phyloP scores from a whole-genome alignment of 345 rosid species.

The Acer campestre region DNA sequence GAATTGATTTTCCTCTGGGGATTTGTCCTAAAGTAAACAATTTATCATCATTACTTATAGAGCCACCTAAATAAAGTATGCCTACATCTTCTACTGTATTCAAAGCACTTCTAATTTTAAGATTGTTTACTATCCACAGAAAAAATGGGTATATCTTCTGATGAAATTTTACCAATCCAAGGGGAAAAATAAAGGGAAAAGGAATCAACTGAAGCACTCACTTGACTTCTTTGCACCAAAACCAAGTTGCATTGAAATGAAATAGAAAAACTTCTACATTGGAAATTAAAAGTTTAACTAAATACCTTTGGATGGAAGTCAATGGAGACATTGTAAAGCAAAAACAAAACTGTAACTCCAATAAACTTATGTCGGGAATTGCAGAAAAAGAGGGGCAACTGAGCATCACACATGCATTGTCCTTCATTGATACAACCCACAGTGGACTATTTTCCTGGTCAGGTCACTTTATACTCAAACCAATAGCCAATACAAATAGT shows the following conservation, averaged over 20 bases:
- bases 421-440: neutral
- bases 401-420: neutral
- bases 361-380: neutral
- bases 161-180: neutral
- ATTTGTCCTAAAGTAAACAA: neutral
- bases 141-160: neutral
- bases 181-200: neutral
- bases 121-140: neutral
- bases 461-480: constrained; percentile 7
- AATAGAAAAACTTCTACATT: neutral
- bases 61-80: neutral
- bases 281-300: neutral
- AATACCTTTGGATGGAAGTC: neutral
- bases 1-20: neutral
- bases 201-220: neutral
- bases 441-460: neutral
- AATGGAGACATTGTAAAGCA: neutral
- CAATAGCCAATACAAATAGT: neutral
- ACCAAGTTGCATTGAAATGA: neutral
- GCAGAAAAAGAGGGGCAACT: neutral
- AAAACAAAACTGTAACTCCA: neutral
- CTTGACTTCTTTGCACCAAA: neutral
- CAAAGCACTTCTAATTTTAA: neutral
- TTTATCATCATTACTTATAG: neutral
- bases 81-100: neutral